These are phyloP conservation scores for Globisporangium emineosum DNA, from an alignment of 352 stramenopile genomes.

Conservation along the genomic window DNA sequence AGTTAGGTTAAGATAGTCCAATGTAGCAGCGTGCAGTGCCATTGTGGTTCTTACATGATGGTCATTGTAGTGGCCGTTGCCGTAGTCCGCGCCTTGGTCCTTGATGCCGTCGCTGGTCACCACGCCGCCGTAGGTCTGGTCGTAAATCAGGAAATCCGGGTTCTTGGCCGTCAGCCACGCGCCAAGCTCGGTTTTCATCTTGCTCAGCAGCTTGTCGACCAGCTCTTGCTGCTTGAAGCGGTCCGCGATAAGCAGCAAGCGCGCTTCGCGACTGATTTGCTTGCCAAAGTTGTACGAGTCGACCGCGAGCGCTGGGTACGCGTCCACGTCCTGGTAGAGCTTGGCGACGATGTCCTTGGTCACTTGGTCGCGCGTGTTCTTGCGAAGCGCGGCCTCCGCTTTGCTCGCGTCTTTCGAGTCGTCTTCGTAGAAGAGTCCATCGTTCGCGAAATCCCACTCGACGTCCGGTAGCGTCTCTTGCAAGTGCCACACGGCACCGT, in stretches of 20 bases:
- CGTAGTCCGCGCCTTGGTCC: conserved; percentile 62
- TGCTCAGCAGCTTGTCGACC: conserved; percentile 40
- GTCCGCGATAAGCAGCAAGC: conserved; percentile 75
- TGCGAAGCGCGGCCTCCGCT: conserved; percentile 17
- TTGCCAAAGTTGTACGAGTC: conserved; percentile 85
- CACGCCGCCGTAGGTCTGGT: conserved; percentile 90
- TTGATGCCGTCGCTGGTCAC: conserved; percentile 84
- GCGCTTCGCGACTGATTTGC: conserved; percentile 65
- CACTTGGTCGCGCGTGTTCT: conserved; percentile 30
- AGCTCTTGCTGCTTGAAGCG: conserved; percentile 54
- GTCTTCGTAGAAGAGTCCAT: conserved; percentile 49
- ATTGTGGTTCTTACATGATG: conserved; percentile 53
- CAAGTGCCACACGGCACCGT: conserved; percentile 63
- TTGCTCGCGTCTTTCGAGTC: conserved; percentile 27
- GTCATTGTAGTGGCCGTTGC: conserved; percentile 90
- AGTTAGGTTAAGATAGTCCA: not conserved
- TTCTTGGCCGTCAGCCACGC: conserved; percentile 68
- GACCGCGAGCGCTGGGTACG: conserved; percentile 39
- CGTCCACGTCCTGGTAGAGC: conserved; percentile 48
- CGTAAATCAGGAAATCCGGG: conserved; percentile 84
- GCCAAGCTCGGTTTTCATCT: conserved; percentile 53
- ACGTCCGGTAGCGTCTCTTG: conserved; percentile 51
- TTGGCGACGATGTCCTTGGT: conserved; percentile 37
- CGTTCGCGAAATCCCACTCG: conserved; percentile 59
- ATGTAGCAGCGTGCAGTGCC: not conserved